phyloP scores from a whole-genome alignment of 2,329 filamentous ascomycete genomes.

The Monosporascus sp. region DNA sequence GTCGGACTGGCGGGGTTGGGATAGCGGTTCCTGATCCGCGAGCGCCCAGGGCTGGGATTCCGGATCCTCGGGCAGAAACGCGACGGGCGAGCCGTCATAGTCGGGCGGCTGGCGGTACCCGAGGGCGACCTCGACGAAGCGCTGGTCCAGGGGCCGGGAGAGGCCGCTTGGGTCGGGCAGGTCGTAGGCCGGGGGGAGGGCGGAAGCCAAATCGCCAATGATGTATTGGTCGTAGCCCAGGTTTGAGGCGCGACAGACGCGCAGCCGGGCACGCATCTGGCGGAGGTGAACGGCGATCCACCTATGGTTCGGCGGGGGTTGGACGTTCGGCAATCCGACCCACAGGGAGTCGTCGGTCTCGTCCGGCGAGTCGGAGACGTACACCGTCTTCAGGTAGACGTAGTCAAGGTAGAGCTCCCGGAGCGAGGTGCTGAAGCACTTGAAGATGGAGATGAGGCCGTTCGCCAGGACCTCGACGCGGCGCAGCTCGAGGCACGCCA shows the following conservation, averaged over 20 bases:
- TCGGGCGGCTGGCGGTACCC: constrained; percentile 34
- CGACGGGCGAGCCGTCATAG: constrained; percentile 27
- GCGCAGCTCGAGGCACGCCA: constrained; percentile 41
- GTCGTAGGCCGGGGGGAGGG: constrained; percentile 31
- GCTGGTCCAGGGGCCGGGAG: constrained; percentile 36
- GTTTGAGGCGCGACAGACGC: constrained; percentile 38
- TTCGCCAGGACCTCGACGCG: constrained; percentile 34
- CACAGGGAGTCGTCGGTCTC: constrained; percentile 34
- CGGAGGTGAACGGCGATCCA: constrained; percentile 41
- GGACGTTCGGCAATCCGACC: constrained; percentile 40
- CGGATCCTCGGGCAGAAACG: constrained; percentile 26
- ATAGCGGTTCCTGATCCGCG: constrained; percentile 17
- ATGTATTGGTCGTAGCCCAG: constrained; percentile 39
- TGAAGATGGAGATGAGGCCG: constrained; percentile 28
- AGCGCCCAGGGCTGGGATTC: constrained; percentile 12
- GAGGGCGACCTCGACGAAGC: constrained; percentile 41
- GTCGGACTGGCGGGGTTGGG: constrained; percentile 25
- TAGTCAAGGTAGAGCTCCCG: constrained; percentile 41
- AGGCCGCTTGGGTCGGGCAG: constrained; percentile 37
- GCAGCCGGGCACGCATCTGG: constrained; percentile 29
- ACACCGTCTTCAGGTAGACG: constrained; percentile 39
- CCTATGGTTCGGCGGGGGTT: constrained; percentile 29
- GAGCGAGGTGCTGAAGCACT: constrained; percentile 33
- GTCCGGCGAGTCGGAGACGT: constrained; percentile 27
- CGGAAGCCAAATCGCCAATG: constrained; percentile 22